These are phyloP conservation scores for Ophiocordyceps sinensis DNA, from an alignment of 2,329 filamentous ascomycete species.

Conservation along the genomic window DNA sequence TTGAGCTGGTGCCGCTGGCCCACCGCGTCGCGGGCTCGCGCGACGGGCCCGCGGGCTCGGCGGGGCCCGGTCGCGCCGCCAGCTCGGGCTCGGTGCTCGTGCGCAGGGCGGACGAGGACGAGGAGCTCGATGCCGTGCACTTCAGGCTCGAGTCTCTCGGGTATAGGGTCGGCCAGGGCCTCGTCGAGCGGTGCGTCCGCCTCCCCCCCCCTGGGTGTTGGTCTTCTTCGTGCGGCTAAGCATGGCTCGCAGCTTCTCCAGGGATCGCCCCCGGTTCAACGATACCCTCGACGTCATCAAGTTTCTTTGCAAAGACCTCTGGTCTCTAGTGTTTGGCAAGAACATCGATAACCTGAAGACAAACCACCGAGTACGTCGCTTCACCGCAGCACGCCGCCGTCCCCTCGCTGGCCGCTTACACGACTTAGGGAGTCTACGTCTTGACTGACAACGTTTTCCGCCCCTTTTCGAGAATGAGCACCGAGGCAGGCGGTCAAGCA, in stretches of 20 bases:
- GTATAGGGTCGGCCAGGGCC: slow-evolving; percentile 81
- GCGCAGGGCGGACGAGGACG: slow-evolving; percentile 49
- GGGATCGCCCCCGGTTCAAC: slow-evolving; percentile 73
- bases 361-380: slow-evolving; percentile 61
- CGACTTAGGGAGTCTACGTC: slow-evolving; percentile 78
- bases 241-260: slow-evolving; percentile 47
- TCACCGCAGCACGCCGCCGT: neutral
- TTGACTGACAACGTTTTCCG: slow-evolving; percentile 87
- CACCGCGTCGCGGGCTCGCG: slow-evolving; percentile 71
- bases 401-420: neutral
- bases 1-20: slow-evolving; percentile 90
- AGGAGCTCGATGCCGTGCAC: slow-evolving; percentile 72
- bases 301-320: slow-evolving; percentile 96
- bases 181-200: slow-evolving; percentile 81
- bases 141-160: slow-evolving; percentile 72
- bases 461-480: slow-evolving; percentile 79
- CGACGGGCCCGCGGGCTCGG: slow-evolving; percentile 24
- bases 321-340: slow-evolving; percentile 88
- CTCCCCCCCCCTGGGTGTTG: too few relatives aligned
- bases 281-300: slow-evolving; percentile 95
- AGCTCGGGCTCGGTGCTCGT: slow-evolving; percentile 12
- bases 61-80: slow-evolving; percentile 1
- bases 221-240: neutral
- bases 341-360: slow-evolving; percentile 98
- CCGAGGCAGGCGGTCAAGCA: slow-evolving; percentile 60